These are phyloP conservation scores for Ciborinia camelliae DNA, from an alignment of 2,329 filamentous ascomycete genomes.

Conservation along the genomic window DNA sequence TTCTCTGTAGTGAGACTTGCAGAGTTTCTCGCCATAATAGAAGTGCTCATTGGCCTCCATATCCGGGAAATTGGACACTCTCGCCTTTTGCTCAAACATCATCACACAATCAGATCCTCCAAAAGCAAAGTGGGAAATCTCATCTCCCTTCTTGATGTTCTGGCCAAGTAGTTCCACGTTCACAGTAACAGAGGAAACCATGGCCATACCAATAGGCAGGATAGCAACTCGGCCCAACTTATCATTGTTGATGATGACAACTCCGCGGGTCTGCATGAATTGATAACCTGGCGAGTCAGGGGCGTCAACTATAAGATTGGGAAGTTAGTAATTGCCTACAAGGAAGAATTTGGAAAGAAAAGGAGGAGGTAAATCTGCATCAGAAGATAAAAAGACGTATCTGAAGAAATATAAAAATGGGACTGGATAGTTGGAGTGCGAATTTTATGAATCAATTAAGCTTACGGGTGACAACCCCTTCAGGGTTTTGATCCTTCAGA, in stretches of 20 bases:
- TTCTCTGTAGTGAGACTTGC: constrained; percentile 10
- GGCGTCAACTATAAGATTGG: constrained; percentile 28
- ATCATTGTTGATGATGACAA: constrained; percentile 41
- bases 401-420: background rate
- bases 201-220: constrained; percentile 45
- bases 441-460: background rate
- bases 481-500: background rate
- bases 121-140: constrained; percentile 44
- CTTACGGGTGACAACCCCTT: background rate
- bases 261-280: constrained; percentile 41
- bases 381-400: background rate
- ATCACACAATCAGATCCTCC: constrained; percentile 44
- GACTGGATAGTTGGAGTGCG: no score
- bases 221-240: constrained; percentile 41
- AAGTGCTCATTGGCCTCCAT: constrained; percentile 13
- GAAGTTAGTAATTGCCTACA: background rate
- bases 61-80: constrained; percentile 9
- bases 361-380: background rate
- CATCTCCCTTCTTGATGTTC: constrained; percentile 41
- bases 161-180: constrained; percentile 27
- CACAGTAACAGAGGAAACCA: constrained; percentile 43
- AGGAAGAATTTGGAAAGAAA: background rate
- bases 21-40: constrained; percentile 13
- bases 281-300: constrained; percentile 42
- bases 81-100: constrained; percentile 36